Percentiles rank a stretch among this genome's conserved stretches.
Conservation (phyloP, 2,329 filamentous ascomycete species). For the Dendrostoma leiphaemia region DNA sequence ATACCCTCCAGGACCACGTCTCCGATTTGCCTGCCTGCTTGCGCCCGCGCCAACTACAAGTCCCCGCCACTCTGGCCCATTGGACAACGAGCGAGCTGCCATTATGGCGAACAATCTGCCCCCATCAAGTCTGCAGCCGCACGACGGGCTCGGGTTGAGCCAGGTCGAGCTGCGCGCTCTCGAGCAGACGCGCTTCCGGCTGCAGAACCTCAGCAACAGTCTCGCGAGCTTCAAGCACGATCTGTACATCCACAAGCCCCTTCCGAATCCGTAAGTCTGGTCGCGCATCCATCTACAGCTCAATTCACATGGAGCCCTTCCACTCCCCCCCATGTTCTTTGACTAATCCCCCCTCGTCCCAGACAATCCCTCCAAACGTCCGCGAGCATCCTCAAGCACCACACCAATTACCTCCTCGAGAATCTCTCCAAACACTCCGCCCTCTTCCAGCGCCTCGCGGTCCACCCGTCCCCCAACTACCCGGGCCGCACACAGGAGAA, state of each 20-base stretch:
- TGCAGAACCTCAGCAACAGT: conserved; percentile 67
- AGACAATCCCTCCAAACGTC: conserved; percentile 73
- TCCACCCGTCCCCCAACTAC: conserved; percentile 74
- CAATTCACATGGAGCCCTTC: too few species aligned
- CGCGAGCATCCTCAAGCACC: conserved; percentile 67
- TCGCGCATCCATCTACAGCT: too few species aligned
- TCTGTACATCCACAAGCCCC: conserved; percentile 60
- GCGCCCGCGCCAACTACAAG: background rate
- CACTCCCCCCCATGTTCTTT: background rate
- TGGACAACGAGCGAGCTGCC: background rate
- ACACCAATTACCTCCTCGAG: conserved; percentile 65
- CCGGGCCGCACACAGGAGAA: conserved; percentile 66
- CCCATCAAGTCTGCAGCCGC: background rate
- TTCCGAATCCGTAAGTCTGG: conserved; percentile 64
- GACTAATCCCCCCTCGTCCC: background rate
- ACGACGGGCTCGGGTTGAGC: conserved; percentile 44
- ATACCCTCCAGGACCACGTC: too few species aligned
- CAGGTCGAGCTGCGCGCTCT: conserved; percentile 65
- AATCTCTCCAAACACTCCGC: conserved; percentile 64
- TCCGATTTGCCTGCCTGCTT: background rate
- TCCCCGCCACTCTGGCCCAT: background rate
- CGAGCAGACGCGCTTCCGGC: conserved; percentile 67
- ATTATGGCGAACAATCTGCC: background rate
- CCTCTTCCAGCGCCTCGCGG: conserved; percentile 67
- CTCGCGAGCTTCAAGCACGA: conserved; percentile 63